Conservation (phyloP, 306 rosid genomes). For the barrel medic (Medicago truncatula) region MtrunA17r5.0-ANR NC_053043.1:38509001-38509500, state of each 20-base stretch:
- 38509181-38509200: slow-evolving; percentile 62
- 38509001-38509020: slow-evolving; percentile 81
- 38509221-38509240: slow-evolving; percentile 88
- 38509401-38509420: slow-evolving; percentile 64
- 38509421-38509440: slow-evolving; percentile 74
- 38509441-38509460: slow-evolving; percentile 88
- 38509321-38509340: slow-evolving; percentile 38
- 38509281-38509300: slow-evolving; percentile 56
- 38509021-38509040: slow-evolving; percentile 77
- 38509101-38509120: slow-evolving; percentile 77
- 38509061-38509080: slow-evolving; percentile 76
- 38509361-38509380: slow-evolving; percentile 43
- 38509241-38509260: slow-evolving; percentile 83
- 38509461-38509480: slow-evolving; percentile 71
- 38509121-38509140: slow-evolving; percentile 55
- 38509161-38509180: slow-evolving; percentile 71
- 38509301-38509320: slow-evolving; percentile 52
- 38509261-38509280: slow-evolving; percentile 80
- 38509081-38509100: slow-evolving; percentile 78
- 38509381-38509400: slow-evolving; percentile 48
- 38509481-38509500: slow-evolving; percentile 64
- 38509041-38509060: slow-evolving; percentile 78
- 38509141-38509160: slow-evolving; percentile 53
- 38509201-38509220: slow-evolving; percentile 69
- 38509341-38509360: slow-evolving; percentile 41